phyloP scores from a whole-genome alignment of 192 early-diverging fungal species.

The Coemansia sp. region DNA sequence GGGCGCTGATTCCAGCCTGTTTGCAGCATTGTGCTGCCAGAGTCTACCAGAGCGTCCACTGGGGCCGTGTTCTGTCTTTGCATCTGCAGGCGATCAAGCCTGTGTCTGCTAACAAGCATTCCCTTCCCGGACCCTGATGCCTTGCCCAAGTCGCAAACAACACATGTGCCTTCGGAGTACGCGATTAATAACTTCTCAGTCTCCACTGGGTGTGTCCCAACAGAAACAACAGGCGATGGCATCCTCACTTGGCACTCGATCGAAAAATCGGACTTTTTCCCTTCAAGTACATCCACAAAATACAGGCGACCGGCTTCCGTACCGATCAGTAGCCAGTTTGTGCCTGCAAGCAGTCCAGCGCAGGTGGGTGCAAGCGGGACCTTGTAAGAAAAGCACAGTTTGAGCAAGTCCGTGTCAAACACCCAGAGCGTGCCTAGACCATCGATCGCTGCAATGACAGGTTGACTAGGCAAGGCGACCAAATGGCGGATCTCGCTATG shows the following conservation, averaged over 20 bases:
- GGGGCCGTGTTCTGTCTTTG: neutral
- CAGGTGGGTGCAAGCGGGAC: slow-evolving; percentile 37
- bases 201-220: slow-evolving; percentile 34
- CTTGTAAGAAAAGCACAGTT: slow-evolving; percentile 28
- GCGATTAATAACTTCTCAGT: slow-evolving; percentile 42
- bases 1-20: neutral
- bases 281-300: slow-evolving; percentile 41
- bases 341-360: slow-evolving; percentile 28
- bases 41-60: neutral
- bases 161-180: slow-evolving; percentile 31
- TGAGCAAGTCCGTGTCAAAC: slow-evolving; percentile 32
- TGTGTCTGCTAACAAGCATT: slow-evolving; percentile 25
- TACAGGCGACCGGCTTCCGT: slow-evolving; percentile 46
- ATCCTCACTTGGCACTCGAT: slow-evolving; percentile 23
- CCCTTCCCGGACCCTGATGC: slow-evolving; percentile 21
- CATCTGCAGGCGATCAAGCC: slow-evolving; percentile 18
- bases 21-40: neutral
- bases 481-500: slow-evolving; percentile 18
- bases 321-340: slow-evolving; percentile 44
- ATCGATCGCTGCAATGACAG: slow-evolving; percentile 30
- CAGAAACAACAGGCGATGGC: slow-evolving; percentile 22
- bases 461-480: slow-evolving; percentile 17
- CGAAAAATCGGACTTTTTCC: slow-evolving; percentile 47
- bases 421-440: slow-evolving; percentile 25
- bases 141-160: slow-evolving; percentile 42